Conservation (phyloP, 1,284 basidiomycete species). For the Somion occarium region DNA sequence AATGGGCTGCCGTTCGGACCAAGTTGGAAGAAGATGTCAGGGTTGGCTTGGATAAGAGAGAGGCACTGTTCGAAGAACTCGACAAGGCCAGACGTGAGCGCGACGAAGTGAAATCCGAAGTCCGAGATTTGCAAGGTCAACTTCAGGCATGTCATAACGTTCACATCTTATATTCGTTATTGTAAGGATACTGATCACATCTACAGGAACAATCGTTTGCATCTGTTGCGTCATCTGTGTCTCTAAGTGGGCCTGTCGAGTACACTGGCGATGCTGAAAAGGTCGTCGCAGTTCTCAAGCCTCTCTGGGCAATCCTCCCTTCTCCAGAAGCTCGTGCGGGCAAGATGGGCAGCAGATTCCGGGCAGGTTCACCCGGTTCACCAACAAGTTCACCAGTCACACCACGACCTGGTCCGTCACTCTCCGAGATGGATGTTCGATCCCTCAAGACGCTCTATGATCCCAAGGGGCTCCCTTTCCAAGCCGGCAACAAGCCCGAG, state of each 20-base stretch:
- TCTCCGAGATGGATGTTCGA: conserved; percentile 77
- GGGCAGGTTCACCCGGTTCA: conserved; percentile 34
- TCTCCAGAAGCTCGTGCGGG: conserved; percentile 71
- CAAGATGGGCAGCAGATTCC: conserved; percentile 50
- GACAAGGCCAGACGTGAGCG: conserved; percentile 51
- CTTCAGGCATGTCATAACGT: conserved; percentile 35
- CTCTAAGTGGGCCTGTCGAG: conserved; percentile 28
- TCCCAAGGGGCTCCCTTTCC: conserved; percentile 31
- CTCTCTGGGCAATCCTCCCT: conserved; percentile 78
- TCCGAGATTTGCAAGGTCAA: conserved; percentile 36
- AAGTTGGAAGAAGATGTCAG: conserved; percentile 50
- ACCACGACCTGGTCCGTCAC: conserved; percentile 37
- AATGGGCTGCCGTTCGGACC: conserved; percentile 39
- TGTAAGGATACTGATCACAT: not conserved
- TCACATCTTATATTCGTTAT: conserved; percentile 1
- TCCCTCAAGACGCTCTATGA: conserved; percentile 73
- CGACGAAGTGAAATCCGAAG: conserved; percentile 47
- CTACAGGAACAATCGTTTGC: conserved; percentile 21
- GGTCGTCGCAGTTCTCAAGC: conserved; percentile 60
- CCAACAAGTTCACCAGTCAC: conserved; percentile 36
- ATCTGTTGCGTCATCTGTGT: conserved; percentile 6
- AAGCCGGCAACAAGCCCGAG: conserved; percentile 20
- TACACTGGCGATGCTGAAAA: conserved; percentile 50
- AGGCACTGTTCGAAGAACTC: conserved; percentile 45
- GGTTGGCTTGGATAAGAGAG: conserved; percentile 41